Conservation (phyloP, 2,329 filamentous ascomycete species). For the Elsinoe perseae region DNA sequence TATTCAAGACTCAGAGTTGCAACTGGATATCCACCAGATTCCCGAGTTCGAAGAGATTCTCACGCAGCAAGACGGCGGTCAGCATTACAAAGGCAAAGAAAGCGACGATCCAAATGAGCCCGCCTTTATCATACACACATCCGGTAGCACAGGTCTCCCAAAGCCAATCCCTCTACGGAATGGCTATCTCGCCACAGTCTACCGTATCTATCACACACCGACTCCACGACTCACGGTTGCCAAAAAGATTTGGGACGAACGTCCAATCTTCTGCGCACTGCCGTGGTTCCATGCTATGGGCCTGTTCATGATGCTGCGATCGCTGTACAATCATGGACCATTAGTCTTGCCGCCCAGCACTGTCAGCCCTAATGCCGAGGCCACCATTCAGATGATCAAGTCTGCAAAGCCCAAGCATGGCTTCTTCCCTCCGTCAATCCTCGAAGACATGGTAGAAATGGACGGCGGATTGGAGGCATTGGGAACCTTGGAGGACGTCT, state of each 20-base stretch:
- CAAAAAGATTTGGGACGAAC: conserved; percentile 12
- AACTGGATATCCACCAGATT: conserved; percentile 15
- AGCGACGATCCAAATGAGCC: conserved; percentile 30
- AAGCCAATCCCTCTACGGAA: conserved; percentile 37
- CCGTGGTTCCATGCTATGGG: conserved; percentile 21
- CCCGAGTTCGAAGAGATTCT: conserved; percentile 17
- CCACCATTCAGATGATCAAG: conserved; percentile 20
- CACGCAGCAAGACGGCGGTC: background rate
- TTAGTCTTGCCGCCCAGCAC: conserved; percentile 15
- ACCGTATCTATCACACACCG: conserved; percentile 33
- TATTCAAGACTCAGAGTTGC: conserved; percentile 13
- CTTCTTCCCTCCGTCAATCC: conserved; percentile 18
- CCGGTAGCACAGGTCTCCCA: conserved; percentile 37
- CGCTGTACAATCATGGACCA: conserved; percentile 16
- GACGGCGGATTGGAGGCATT: conserved; percentile 18
- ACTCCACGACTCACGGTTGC: conserved; percentile 22
- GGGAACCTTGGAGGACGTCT: conserved; percentile 15
- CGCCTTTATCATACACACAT: conserved; percentile 37
- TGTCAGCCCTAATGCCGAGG: conserved; percentile 17
- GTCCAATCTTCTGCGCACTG: conserved; percentile 23
- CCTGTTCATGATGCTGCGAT: conserved; percentile 17
- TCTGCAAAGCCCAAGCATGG: conserved; percentile 18
- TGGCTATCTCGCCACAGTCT: conserved; percentile 30
- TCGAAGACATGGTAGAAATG: conserved; percentile 18
- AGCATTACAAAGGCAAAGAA: conserved; percentile 30